Base-by-base conservation (phyloP, 345 rosid species). In the Nephelium lappaceum region DNA sequence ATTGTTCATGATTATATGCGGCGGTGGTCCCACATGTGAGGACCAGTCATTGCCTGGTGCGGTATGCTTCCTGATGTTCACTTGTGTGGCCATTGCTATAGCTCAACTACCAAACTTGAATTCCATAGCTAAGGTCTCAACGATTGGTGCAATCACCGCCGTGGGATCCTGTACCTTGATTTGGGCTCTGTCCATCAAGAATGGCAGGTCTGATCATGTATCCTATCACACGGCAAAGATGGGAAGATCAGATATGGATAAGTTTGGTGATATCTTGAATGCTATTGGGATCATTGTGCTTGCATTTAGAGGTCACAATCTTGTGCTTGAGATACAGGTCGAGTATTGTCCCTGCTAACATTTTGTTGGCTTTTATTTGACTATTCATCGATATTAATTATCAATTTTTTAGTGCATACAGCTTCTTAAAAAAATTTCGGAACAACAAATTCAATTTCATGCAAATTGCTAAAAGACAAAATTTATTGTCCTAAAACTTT, bases 281-380 rank as follows among this genome's bases (percentile, higher is more conserved):
- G 91, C 91, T 8, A 24, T 88, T n/a, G 90, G 89, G 47, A 79
- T 84, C 4, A 27, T 88, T 42, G 79, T 84, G 61, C 85, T 91
- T 18, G 76, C 87, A 0, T 91, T 89, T 47, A 82, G 89, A 65
- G 95, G 95, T 2, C 92, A 88, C 77, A 89, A 91, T 74, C 87
- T 91, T 1, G 73, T 91, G n/a, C 89, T 91, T 19, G 95, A 91
- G 77, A 91, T 91, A 8, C 91, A 90, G 89, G 91, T 86, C 23
- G 63, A 47, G 11, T 21, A 19, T 16, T 39, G 7, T 53, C 60
- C 12, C 1, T 8, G 9, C 8, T 41, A 41, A 5, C 43, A 41
- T 7, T 51, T 15, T 51, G 2, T 51, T 51, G 18, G 18, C 57
- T 51, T 31, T 31, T 3, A 51, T 15, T 51, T 51, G 4, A 14